Base-by-base conservation (phyloP, 1,284 basidiomycete species). In the Ustilago xerochloae region DNA sequence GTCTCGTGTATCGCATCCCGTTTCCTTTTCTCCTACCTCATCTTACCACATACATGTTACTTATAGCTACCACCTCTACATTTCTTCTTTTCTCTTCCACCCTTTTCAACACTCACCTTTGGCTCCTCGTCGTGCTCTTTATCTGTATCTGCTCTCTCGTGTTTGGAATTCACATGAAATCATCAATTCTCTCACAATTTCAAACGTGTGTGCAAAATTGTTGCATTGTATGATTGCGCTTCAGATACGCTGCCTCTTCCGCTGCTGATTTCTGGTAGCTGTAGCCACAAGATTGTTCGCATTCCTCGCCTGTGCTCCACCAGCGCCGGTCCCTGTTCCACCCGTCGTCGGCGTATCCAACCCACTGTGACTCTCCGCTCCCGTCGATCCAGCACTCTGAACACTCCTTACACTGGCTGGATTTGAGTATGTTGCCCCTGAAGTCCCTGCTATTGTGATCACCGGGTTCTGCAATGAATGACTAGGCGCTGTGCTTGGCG, bases 191-290 rank as follows among this genome's bases (percentile, higher is more conserved):
- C 39, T n/a, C 53, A 12, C 36, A n/a, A 33, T 26, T 49, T n/a
- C 22, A 22, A 26, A 32, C 4, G 12, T 52, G 24, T 20, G 35
- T 39, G 9, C n/a, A 29, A n/a, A 12, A 22, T n/a, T 29, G 10
- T 54, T 2, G 10, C 47, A 26, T 18, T 54, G 18, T 8, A 36
- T 30, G 3, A 36, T 20, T 4, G 38, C 6, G 6, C 7, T 3
- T 36, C n/a, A 69, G 28, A 64, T 67, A 38, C 64, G 65, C 24
- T 73, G 70, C 15, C 70, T 64, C 22, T 73, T 73, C 13, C 70
- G 56, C 24, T 73, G 70, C 29, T 73, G 64, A 26, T 73, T 73
- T 15, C 70, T 47, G 3, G 64, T 68, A 1, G 70, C 70, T 0
- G 64, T 73, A 7, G 70, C 70, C 1, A 73, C 64, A 2, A 72